These are phyloP conservation scores for Boletus speciosus DNA, from an alignment of 768 basidiomycete species.

Conservation along the genomic window DNA sequence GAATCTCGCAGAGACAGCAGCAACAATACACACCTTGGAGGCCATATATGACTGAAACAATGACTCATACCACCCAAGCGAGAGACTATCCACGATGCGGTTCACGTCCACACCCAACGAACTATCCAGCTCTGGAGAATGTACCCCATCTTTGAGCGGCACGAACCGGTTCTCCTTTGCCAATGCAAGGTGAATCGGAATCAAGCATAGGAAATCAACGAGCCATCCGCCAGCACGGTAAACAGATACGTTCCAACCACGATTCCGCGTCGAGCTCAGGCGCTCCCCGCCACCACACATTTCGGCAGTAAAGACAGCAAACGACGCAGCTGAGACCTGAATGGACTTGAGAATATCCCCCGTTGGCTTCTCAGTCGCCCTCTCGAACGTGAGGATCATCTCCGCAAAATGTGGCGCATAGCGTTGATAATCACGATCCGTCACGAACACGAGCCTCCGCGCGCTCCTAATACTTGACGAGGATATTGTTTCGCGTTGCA, in stretches of 20 bases:
- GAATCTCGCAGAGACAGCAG: rapidly evolving
- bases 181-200: conserved; percentile 62
- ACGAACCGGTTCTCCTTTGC: conserved; percentile 58
- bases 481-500: conserved; percentile 44
- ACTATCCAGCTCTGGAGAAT: conserved; percentile 47
- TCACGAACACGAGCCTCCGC: conserved; percentile 43
- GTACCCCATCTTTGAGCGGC: conserved; percentile 57
- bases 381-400: conserved; percentile 46
- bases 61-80: conserved; percentile 65
- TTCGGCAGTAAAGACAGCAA: conserved; percentile 25
- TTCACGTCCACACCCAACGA: conserved; percentile 58
- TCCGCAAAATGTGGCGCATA: conserved; percentile 44
- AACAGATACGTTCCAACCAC: conserved; percentile 32
- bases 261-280: background rate
- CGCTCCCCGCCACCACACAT: background rate
- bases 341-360: conserved; percentile 42
- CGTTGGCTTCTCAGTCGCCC: conserved; percentile 49
- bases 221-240: conserved; percentile 59
- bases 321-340: conserved; percentile 31
- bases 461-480: conserved; percentile 31
- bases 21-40: conserved; percentile 37
- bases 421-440: conserved; percentile 33
- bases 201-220: conserved; percentile 56
- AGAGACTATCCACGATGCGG: conserved; percentile 51
- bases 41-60: conserved; percentile 63